Evolutionary conservation across 805 yeast species (phyloP).

Genomic region (Millerozyma acaciae): DNA sequence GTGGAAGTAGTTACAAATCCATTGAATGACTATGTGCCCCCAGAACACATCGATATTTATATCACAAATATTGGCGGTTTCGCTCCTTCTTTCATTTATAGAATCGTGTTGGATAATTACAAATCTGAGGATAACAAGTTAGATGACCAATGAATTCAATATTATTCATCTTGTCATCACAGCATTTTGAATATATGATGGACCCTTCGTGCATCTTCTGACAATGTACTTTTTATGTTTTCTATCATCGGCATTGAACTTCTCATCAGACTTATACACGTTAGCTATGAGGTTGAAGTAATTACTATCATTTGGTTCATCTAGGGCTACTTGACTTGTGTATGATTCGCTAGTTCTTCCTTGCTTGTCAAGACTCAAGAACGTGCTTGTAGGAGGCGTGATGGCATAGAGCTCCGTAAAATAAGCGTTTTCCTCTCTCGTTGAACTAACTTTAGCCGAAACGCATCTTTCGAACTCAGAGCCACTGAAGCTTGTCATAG

Average conservation of each 20-base stretch:
- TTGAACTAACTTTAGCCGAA: no score
- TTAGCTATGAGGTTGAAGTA: no score
- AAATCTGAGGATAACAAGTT: constrained; percentile 75
- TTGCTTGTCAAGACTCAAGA: background rate
- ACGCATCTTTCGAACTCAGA: no score
- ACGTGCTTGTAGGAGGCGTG: constrained; percentile 2
- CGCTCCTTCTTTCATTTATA: constrained; percentile 92
- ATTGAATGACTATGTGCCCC: constrained; percentile 83
- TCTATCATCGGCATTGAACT: background rate
- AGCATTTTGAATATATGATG: constrained; percentile 1
- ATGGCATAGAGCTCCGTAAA: no score
- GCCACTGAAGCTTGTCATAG: no score
- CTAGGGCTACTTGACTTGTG: no score
- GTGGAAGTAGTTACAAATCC: constrained; percentile 81
- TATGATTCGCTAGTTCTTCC: no score
- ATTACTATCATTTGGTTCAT: no score
- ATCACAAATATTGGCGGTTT: constrained; percentile 95
- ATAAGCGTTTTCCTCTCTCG: no score
- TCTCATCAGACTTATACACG: background rate
- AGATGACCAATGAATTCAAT: no score
- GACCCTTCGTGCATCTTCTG: background rate
- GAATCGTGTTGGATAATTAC: constrained; percentile 93
- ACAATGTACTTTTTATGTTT: background rate
- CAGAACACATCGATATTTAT: constrained; percentile 90
- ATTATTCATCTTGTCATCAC: no score